A percentile compares a stretch with the other conserved stretches of the same genome.
Conservation (phyloP, 176 grass and related monocot genomes). For the Oryza australiensis region DNA sequence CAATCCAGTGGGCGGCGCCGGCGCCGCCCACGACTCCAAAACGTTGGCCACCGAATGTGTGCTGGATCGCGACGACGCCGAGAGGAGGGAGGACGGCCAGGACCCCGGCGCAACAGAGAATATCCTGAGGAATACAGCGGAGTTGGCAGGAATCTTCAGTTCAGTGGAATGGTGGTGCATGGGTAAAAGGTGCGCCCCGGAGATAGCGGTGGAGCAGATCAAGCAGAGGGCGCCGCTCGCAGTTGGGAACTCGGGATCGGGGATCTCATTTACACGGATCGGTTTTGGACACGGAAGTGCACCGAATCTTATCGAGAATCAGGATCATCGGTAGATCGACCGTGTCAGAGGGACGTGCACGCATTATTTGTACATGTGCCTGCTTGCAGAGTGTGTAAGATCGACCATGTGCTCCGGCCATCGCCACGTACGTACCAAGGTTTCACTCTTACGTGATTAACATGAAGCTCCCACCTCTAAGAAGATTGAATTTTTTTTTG, state of each 20-base stretch:
- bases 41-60: slow-evolving; percentile 1
- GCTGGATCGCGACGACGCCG: background rate
- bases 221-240: background rate
- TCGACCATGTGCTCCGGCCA: background rate
- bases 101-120: slow-evolving; percentile 6
- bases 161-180: background rate
- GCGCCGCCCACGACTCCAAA: background rate
- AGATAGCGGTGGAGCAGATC: background rate
- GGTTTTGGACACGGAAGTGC: background rate
- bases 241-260: background rate
- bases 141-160: slow-evolving; percentile 24
- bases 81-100: slow-evolving; percentile 1
- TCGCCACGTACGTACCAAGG: background rate
- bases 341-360: background rate
- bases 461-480: too few species aligned
- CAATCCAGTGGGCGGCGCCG: background rate
- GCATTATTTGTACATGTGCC: background rate
- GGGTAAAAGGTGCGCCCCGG: background rate
- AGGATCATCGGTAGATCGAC: background rate
- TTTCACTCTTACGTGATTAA: background rate
- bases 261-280: slow-evolving; percentile 13
- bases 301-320: slow-evolving; percentile 41
- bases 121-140: slow-evolving; percentile 31
- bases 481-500: too few species aligned
- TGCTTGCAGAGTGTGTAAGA: background rate